Conservation (phyloP, 192 early-diverging fungal genomes). For the Backusella mclennaniae region DNA sequence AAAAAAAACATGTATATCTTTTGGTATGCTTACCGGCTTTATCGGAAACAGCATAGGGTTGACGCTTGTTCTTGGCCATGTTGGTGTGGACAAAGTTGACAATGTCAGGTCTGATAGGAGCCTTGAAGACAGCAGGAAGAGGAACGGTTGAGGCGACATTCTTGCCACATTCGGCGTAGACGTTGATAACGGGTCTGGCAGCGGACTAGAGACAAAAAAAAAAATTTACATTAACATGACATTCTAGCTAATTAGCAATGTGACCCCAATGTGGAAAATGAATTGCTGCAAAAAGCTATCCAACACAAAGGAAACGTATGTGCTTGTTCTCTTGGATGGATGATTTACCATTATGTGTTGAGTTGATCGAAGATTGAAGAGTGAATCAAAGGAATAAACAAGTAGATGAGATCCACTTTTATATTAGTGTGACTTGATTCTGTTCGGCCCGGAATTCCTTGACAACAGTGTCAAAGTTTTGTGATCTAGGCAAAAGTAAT, state of each 20-base stretch:
- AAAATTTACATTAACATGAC: neutral
- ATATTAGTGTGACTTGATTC: neutral
- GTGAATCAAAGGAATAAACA: neutral
- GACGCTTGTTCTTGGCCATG: conserved; percentile 99
- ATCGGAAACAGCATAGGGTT: conserved; percentile 93
- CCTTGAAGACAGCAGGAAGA: conserved; percentile 94
- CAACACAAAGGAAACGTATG: neutral
- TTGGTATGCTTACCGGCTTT: conserved; percentile 69
- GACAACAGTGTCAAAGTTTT: no score
- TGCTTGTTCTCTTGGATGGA: neutral
- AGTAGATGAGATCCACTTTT: neutral
- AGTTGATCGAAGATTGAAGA: neutral
- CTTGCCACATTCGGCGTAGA: conserved; percentile 80
- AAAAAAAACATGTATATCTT: neutral
- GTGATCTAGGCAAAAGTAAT: no score
- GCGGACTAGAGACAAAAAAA: conserved; percentile 20
- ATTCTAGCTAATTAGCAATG: neutral
- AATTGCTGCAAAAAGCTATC: neutral
- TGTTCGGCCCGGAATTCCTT: neutral
- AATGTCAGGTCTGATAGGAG: conserved; percentile 97
- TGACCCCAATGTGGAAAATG: neutral
- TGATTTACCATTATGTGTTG: neutral
- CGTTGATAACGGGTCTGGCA: conserved; percentile 90
- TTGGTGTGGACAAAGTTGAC: conserved; percentile 97
- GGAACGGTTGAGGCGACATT: conserved; percentile 70